These are phyloP conservation scores for Colletotrichum orbiculare DNA, from an alignment of 2,329 filamentous ascomycete species.

Conservation along the genomic window DNA sequence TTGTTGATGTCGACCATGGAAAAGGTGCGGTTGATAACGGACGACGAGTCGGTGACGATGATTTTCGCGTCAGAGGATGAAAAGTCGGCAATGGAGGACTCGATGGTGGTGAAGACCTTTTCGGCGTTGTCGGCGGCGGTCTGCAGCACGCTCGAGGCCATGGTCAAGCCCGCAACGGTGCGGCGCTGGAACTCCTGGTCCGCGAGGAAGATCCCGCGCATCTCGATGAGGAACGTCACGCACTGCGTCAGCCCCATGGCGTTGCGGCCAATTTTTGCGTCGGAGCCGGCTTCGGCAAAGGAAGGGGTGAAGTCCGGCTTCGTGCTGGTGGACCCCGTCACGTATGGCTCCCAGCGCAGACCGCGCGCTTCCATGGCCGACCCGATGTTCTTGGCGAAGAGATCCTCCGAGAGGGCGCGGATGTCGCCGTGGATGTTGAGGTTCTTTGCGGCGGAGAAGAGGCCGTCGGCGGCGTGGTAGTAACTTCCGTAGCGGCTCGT, in stretches of 20 bases:
- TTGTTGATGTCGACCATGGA: constrained; percentile 42
- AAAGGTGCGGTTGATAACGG: constrained; percentile 37
- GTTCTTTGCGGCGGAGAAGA: constrained; percentile 49
- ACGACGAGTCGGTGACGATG: constrained; percentile 43
- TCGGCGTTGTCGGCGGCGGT: constrained; percentile 46
- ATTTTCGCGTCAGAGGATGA: constrained; percentile 41
- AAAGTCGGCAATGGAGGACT: constrained; percentile 43
- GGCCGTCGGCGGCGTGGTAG: constrained; percentile 42
- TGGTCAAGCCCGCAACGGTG: constrained; percentile 43
- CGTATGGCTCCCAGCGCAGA: constrained; percentile 46
- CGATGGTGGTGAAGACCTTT: constrained; percentile 42
- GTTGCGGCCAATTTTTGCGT: constrained; percentile 45
- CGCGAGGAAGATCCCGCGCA: constrained; percentile 45
- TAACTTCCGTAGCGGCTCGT: constrained; percentile 32
- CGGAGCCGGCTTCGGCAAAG: constrained; percentile 35
- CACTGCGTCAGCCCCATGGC: constrained; percentile 45
- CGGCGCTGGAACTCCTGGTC: constrained; percentile 47
- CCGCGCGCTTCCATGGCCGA: constrained; percentile 43
- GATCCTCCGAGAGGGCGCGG: constrained; percentile 42
- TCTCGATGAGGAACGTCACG: constrained; percentile 45
- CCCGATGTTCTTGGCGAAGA: constrained; percentile 45
- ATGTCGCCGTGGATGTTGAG: constrained; percentile 47
- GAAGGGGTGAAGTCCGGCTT: constrained; percentile 42
- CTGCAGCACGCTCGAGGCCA: constrained; percentile 44
- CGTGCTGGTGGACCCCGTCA: constrained; percentile 39